Evolutionary conservation across 2,329 filamentous ascomycete genomes (phyloP).

Genomic region (Macrophomina phaseolina): DNA sequence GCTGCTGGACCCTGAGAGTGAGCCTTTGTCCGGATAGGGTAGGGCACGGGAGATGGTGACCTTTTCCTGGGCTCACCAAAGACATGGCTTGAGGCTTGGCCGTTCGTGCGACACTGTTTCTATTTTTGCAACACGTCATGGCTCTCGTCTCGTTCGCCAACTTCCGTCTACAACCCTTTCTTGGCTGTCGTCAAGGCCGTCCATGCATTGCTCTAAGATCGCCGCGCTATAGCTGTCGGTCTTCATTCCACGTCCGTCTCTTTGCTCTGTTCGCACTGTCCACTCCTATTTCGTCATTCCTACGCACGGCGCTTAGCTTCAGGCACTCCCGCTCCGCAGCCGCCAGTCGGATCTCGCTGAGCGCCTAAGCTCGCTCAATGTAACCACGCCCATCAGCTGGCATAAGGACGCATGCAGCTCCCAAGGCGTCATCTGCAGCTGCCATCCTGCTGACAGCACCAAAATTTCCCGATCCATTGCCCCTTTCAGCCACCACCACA

Average conservation of each 20-base stretch:
- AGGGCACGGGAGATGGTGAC: slow-evolving; percentile 4
- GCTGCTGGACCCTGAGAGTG: slow-evolving; percentile 14
- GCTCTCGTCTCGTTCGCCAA: not conserved
- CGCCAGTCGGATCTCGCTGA: slow-evolving; percentile 15
- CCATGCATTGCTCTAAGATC: slow-evolving; percentile 2
- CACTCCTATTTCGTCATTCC: slow-evolving; percentile 15
- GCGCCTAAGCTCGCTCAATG: slow-evolving; percentile 20
- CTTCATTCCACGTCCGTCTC: not conserved
- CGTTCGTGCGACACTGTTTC: slow-evolving; percentile 14
- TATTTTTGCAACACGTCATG: slow-evolving; percentile 13
- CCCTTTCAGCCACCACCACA: not conserved
- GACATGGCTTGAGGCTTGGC: slow-evolving; percentile 16
- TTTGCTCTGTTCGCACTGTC: not conserved
- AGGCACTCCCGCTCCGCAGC: slow-evolving; percentile 20
- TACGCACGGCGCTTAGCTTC: slow-evolving; percentile 12
- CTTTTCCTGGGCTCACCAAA: slow-evolving; percentile 7
- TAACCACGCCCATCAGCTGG: slow-evolving; percentile 16
- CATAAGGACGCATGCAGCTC: not conserved
- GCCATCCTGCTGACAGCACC: not conserved
- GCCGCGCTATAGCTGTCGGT: slow-evolving; percentile 14
- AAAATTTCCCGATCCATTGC: slow-evolving; percentile 2
- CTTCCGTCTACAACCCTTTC: slow-evolving; percentile 1
- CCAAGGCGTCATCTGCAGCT: slow-evolving; percentile 14
- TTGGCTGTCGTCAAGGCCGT: slow-evolving; percentile 14
- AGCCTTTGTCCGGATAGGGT: slow-evolving; percentile 3